Base-by-base conservation (phyloP, 2,329 filamentous ascomycete species). In the Sporothrix mexicana region DNA sequence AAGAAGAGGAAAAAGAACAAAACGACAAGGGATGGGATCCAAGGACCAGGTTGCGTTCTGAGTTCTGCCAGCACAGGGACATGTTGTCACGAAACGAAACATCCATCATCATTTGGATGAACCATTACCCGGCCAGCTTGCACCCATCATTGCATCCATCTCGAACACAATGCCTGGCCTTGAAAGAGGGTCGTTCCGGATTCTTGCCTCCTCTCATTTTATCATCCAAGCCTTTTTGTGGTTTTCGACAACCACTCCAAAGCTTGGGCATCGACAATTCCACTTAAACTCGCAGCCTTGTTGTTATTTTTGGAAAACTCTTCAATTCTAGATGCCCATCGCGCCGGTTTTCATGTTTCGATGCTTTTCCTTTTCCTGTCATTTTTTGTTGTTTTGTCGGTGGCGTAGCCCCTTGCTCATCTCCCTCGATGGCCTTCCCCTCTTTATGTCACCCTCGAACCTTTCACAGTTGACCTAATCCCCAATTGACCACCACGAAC, bases 391-490 rank as follows among this genome's bases (percentile, higher is more conserved):
- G 20, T 66, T 25, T 23, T 36, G 64, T 68, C 64, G 10, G 57
- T n/a, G 15, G 15, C 9, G 9, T 47, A 36, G 7, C 67, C 67
- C 67, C 67, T 57, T 36, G 17, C 51, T 69, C 67, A 69, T 69
- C 30, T 70, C 68, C 41, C 20, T 64, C 41, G 12, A 36, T 36
- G 30, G 30, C 12, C 20, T 51, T 64, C 59, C 41, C 59, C 41
- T 61, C 55, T 25, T 69, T 20, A 13, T 17, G n/a, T 47, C n/a
- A 47, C 13, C 45, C 30, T 23, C 1, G 5, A 5, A 15, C n/a
- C 17, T 45, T 36, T 36, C 30, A 7, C 30, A 36, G 30, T 36
- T 36, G 1, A 36, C 23, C 12, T 23, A 59, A 36, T 9, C 43
- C 20, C 62, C 49, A 67, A 67, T 49, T 13, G 20, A 17, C 20